These are phyloP conservation scores for Nematocida sp. DNA, from an alignment of 371 early-diverging fungal genomes.

Conservation along the genomic window DNA sequence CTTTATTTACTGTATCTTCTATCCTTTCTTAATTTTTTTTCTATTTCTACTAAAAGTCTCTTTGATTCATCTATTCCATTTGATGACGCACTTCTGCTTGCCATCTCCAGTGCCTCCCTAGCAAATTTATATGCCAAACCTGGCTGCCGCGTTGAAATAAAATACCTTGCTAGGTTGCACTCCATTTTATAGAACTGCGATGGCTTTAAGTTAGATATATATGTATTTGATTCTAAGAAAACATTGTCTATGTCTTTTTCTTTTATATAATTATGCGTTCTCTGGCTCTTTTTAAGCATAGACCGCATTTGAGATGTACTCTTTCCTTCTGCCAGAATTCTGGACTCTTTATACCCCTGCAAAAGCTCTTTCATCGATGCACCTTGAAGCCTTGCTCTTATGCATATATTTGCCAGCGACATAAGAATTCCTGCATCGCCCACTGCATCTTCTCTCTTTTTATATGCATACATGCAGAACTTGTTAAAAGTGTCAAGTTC, in stretches of 20 bases:
- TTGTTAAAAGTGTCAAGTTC: conserved; percentile 9
- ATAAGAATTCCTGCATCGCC: not conserved
- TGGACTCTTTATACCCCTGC: conserved; percentile 25
- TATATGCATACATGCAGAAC: conserved; percentile 35
- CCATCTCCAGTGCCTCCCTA: conserved; percentile 46
- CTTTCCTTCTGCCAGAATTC: not conserved
- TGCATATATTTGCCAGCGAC: conserved; percentile 14
- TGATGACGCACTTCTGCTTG: conserved; percentile 31
- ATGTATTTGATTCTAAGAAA: conserved; percentile 9
- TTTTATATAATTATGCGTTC: not conserved
- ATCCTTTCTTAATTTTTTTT: not conserved
- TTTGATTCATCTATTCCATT: conserved; percentile 8
- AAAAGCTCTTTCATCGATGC: conserved; percentile 26
- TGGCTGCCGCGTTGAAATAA: not conserved
- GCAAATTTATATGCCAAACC: conserved; percentile 16
- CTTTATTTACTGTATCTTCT: not conserved
- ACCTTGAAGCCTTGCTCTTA: not conserved
- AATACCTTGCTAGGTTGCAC: conserved; percentile 13
- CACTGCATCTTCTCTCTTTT: not conserved
- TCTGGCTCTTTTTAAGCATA: not conserved
- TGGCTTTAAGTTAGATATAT: not conserved
- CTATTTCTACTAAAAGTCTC: conserved; percentile 17
- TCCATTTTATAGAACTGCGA: conserved; percentile 26
- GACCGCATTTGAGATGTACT: not conserved
- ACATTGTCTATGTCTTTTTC: conserved; percentile 12